These are phyloP conservation scores for Eucalyptus erythrocorys DNA, from an alignment of 345 rosid species.

Conservation along the genomic window DNA sequence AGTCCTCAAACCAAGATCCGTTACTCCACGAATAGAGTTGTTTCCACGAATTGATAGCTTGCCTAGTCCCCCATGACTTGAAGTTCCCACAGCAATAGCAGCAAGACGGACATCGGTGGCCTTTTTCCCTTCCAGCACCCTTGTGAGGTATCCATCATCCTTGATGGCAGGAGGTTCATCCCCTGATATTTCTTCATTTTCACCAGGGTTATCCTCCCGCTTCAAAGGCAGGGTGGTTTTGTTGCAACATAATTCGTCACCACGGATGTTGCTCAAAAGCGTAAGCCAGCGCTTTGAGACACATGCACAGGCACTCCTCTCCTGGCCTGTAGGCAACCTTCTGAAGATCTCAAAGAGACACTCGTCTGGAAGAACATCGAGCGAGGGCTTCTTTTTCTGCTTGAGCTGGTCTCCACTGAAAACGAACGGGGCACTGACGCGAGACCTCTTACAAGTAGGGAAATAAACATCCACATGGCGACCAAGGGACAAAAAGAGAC, in stretches of 20 bases:
- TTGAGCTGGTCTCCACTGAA: slow-evolving; percentile 40
- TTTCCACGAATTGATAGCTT: slow-evolving; percentile 58
- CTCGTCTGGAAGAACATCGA: slow-evolving; percentile 85
- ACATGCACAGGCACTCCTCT: slow-evolving; percentile 68
- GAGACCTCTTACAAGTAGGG: slow-evolving; percentile 68
- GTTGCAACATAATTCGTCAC: slow-evolving; percentile 34
- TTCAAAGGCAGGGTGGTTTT: background rate
- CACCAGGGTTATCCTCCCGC: background rate
- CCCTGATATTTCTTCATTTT: slow-evolving; percentile 1
- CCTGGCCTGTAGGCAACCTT: slow-evolving; percentile 56
- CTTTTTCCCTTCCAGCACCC: slow-evolving; percentile 83
- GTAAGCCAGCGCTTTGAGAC: slow-evolving; percentile 91
- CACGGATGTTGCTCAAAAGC: slow-evolving; percentile 53
- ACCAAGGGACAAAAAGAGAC: slow-evolving; percentile 53
- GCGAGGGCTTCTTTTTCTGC: slow-evolving; percentile 38
- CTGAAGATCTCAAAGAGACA: slow-evolving; percentile 88
- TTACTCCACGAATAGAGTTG: slow-evolving; percentile 34
- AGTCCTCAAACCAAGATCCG: slow-evolving; percentile 58
- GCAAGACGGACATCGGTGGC: slow-evolving; percentile 86
- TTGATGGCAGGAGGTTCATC: slow-evolving; percentile 11
- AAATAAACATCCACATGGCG: slow-evolving; percentile 57
- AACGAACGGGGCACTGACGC: slow-evolving; percentile 57
- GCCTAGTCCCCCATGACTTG: slow-evolving; percentile 74
- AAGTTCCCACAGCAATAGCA: slow-evolving; percentile 81
- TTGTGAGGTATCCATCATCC: slow-evolving; percentile 55